Evolutionary conservation across 1,139 yeast species (phyloP), one percentile per base, ranked within the genome.

Genomic region (Geotrichum klebahnii): DNA sequence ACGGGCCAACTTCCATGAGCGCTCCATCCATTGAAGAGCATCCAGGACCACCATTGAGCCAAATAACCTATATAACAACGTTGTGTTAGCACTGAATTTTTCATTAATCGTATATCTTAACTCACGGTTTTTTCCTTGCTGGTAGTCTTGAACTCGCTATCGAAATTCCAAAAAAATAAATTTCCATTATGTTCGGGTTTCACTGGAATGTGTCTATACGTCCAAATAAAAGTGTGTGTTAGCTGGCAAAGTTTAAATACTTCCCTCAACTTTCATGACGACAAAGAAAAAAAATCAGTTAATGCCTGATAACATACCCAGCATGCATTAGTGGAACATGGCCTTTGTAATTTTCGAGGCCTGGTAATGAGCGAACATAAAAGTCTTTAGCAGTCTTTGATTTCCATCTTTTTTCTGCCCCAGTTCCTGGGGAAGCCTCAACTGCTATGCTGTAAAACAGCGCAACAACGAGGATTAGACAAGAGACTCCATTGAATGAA

Each of bases 1-100:
- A 78, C 0, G 98, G 97, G 0, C 99, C 99, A 1, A 82, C 70
- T 66, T 94, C 99, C 79, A 92, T 80, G 56, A 92, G 66, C 0
- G 96, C 96, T 2, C 99, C 99, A 67, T 92, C 98, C 94, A 92
- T 81, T 0, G 96, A 88, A 2, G 97, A 88, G 66, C 99, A 92
- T 0, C 99, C 99, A 2, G 76, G 76, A 2, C 77, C 77, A 39
- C 99, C 99, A 66, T 94, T 92, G 28, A 92, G 75, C 98, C 98
- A 92, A 53, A 89, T 55, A 9, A 71, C 57, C 48, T 62, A 17
- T 19, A 16, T 6, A 26, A 6, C 31, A 26, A 26, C 31, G 31
- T 12, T n/a, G 36, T 20, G 12, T 31, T 28, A 46, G 34, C 22
- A 34, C 41, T 14, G 46, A 50, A 9, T 52, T 36, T 26, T 53